phyloP scores from a whole-genome alignment of 345 rosid genomes.

The Brassica carinata region DNA sequence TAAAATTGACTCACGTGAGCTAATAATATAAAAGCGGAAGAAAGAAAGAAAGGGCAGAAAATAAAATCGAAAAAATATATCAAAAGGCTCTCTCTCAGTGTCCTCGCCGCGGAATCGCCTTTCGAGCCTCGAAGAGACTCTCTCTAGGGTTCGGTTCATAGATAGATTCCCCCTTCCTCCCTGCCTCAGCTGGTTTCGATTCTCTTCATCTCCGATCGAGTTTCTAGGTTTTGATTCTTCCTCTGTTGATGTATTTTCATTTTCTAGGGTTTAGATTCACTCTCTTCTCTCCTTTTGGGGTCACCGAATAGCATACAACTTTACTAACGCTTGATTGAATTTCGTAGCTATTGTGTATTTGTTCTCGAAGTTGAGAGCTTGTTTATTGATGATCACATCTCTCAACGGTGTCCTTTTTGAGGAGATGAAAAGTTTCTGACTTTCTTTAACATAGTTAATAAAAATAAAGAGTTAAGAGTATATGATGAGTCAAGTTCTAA shows the following conservation, averaged over 20 bases:
- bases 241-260: neutral
- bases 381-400: slow-evolving; percentile 27
- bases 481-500: neutral
- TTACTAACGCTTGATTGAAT: neutral
- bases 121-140: slow-evolving; percentile 28
- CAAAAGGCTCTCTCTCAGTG: neutral
- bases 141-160: slow-evolving; percentile 28
- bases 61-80: neutral
- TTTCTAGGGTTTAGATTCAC: slow-evolving; percentile 35
- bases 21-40: neutral
- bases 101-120: slow-evolving; percentile 37
- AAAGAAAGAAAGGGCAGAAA: neutral
- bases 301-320: neutral
- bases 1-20: slow-evolving; percentile 2
- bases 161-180: neutral
- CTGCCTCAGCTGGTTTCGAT: slow-evolving; percentile 11
- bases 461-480: neutral
- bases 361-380: slow-evolving; percentile 23
- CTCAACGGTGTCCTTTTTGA: too few species aligned
- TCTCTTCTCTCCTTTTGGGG: neutral
- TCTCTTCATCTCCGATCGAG: slow-evolving; percentile 25
- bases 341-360: slow-evolving; percentile 1
- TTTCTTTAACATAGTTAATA: neutral
- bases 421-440: neutral
- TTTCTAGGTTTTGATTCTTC: slow-evolving; percentile 11